A percentile compares a stretch with the other conserved stretches of the same genome.
These are phyloP conservation scores for Phycomyces nitens DNA, from an alignment of 192 early-diverging fungal genomes.

Conservation along the genomic window DNA sequence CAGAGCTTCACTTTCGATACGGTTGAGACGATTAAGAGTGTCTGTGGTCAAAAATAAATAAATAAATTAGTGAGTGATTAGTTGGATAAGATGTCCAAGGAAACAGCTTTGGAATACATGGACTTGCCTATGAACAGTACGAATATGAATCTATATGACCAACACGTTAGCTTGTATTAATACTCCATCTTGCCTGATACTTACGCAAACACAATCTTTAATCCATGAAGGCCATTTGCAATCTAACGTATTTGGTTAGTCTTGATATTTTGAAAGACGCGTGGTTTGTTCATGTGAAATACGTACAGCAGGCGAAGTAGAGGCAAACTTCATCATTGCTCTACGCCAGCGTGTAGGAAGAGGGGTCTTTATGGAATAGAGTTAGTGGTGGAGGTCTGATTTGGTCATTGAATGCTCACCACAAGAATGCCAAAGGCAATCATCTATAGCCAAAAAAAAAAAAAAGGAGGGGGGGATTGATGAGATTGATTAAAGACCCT, in stretches of 20 bases:
- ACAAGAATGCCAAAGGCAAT: constrained; percentile 23
- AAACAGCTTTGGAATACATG: too few relatives aligned
- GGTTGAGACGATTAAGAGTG: constrained; percentile 47
- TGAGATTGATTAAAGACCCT: too few relatives aligned
- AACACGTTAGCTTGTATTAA: too few relatives aligned
- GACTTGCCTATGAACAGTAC: constrained; percentile 54
- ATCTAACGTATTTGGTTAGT: constrained; percentile 14
- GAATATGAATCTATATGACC: constrained; percentile 49
- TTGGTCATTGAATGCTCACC: background rate
- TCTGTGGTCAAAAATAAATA: constrained; percentile 35
- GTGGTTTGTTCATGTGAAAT: background rate
- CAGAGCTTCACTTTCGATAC: constrained; percentile 21
- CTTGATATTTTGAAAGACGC: background rate
- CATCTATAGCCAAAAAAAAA: constrained; percentile 13
- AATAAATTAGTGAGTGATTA: too few relatives aligned
- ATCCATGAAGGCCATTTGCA: constrained; percentile 30
- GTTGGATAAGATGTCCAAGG: too few relatives aligned
- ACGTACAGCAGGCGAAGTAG: constrained; percentile 41
- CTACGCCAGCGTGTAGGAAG: constrained; percentile 50
- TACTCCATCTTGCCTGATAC: too few relatives aligned
- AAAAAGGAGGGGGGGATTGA: background rate
- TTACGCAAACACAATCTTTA: constrained; percentile 56
- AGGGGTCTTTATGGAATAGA: constrained; percentile 36
- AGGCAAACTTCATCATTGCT: constrained; percentile 44
- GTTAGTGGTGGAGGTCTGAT: background rate